Evolutionary conservation across 1,284 basidiomycete species (phyloP), one percentile per base, ranked within the genome.

Genomic region (Papiliotrema flavescens): DNA sequence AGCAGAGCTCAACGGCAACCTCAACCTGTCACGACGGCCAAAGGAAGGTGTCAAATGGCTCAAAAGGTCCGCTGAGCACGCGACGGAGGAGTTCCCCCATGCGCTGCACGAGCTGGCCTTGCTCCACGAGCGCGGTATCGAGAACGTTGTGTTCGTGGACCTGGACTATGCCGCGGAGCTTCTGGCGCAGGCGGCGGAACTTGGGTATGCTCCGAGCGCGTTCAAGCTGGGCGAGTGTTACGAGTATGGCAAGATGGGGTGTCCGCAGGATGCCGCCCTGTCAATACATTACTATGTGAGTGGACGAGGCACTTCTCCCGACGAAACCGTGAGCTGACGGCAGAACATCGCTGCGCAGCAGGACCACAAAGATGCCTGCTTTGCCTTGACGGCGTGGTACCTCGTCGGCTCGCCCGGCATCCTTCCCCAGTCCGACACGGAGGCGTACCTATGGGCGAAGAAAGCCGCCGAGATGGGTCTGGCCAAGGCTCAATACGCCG

Each of bases 1-100:
- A 52, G 91, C 90, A 23, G 94, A 98, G 76, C 83, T 98, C 57
- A 98, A 98, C 69, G 95, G 95, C 58, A 91, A 97, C 73, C 83
- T 98, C 1, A 87, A 90, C 0, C 80, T 95, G 15, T 83, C 86
- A 37, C 89, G 88, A 75, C 84, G 86, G 49, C 90, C 93, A 7
- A 91, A 90, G 76, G 95, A 98, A 74, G 95, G 96, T 54, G 91
- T 98, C 65, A 96, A 96, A 77, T 98, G 94, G 92, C 83, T 98
- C 59, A 98, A 98, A 78, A 84, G 95, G 46, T 92, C 90, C 28
- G 93, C 94, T 7, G 95, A 98, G 75, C 85, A 90, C 70, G 91
- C 92, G 0, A 92, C 89, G 0, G 88, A 90, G 44, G 93, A 96
- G 77, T 97, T 95, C 74, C 93, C 94, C 1, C 94, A 98, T 71